Percentiles rank a stretch among this genome's conserved stretches.
Conservation (phyloP, 2,329 filamentous ascomycete genomes). For the Fusarium proliferatum region DNA sequence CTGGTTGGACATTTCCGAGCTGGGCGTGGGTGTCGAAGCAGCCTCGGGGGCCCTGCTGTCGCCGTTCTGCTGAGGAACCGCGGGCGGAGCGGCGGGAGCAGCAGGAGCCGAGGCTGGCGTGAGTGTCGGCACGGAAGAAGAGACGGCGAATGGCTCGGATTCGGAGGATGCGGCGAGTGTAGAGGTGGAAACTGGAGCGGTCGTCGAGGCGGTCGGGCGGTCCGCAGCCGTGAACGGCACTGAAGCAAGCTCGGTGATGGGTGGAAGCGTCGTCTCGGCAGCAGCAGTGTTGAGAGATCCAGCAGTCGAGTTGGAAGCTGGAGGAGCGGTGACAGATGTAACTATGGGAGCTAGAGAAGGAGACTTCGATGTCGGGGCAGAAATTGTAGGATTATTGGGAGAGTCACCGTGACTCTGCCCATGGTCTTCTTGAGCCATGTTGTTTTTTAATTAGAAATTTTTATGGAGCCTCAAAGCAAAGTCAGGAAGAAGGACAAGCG, state of each 20-base stretch:
- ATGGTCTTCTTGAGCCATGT: conserved; percentile 49
- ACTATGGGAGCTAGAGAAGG: conserved; percentile 41
- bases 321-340: conserved; percentile 35
- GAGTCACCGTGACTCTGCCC: conserved; percentile 47
- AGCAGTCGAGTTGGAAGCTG: conserved; percentile 30
- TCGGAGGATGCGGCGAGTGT: conserved; percentile 26
- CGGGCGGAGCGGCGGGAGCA: conserved; percentile 32
- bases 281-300: conserved; percentile 18
- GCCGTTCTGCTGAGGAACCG: conserved; percentile 47
- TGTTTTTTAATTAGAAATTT: conserved; percentile 52
- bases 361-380: conserved; percentile 41
- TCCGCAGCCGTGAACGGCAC: conserved; percentile 26
- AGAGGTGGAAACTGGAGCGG: conserved; percentile 28
- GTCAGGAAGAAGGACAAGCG: conserved; percentile 46
- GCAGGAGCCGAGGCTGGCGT: conserved; percentile 32
- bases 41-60: conserved; percentile 46
- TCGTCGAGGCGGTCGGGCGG: conserved; percentile 33
- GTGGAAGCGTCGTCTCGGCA: conserved; percentile 35
- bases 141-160: conserved; percentile 28
- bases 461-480: conserved; percentile 52
- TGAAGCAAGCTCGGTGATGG: conserved; percentile 33
- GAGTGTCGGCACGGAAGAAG: conserved; percentile 25
- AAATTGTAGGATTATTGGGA: conserved; percentile 42
- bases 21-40: conserved; percentile 34
- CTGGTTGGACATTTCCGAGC: conserved; percentile 51